Evolutionary conservation across 495 filamentous ascomycete species (phyloP).

Genomic region (Cercophora scortea): DNA sequence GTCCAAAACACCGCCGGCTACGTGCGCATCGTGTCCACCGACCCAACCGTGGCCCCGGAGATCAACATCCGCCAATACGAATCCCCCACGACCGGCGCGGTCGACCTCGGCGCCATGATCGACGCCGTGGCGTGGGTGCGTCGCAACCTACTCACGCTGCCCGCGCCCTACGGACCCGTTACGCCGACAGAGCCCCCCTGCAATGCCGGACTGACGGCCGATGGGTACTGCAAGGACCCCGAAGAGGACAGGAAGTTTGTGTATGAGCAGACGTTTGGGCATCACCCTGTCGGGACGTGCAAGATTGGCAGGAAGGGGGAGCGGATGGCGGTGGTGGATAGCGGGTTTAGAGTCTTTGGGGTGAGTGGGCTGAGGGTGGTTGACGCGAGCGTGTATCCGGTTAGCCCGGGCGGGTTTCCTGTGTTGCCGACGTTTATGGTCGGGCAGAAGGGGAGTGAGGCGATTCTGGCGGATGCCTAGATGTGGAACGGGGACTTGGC

Average conservation of each 20-base stretch:
- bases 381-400: slow-evolving; percentile 50
- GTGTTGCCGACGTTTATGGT: slow-evolving; percentile 48
- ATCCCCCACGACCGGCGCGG: slow-evolving; percentile 13
- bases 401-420: slow-evolving; percentile 51
- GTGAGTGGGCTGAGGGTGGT: slow-evolving; percentile 51
- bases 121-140: slow-evolving; percentile 51
- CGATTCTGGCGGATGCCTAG: slow-evolving; percentile 6
- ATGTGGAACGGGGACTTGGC: too few relatives aligned
- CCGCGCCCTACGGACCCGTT: slow-evolving; percentile 28
- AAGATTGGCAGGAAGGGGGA: slow-evolving; percentile 51
- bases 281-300: slow-evolving; percentile 52
- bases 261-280: slow-evolving; percentile 48
- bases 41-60: slow-evolving; percentile 34
- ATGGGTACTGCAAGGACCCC: slow-evolving; percentile 44
- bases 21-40: slow-evolving; percentile 28
- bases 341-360: slow-evolving; percentile 49
- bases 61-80: slow-evolving; percentile 41
- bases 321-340: slow-evolving; percentile 50
- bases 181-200: slow-evolving; percentile 37
- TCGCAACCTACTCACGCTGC: slow-evolving; percentile 13
- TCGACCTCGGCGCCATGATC: slow-evolving; percentile 39
- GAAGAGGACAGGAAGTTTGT: slow-evolving; percentile 40
- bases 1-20: slow-evolving; percentile 33
- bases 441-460: slow-evolving; percentile 50
- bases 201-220: slow-evolving; percentile 33